Conservation (phyloP, 1,284 basidiomycete species). For the Trichosporon coremiiforme region DNA sequence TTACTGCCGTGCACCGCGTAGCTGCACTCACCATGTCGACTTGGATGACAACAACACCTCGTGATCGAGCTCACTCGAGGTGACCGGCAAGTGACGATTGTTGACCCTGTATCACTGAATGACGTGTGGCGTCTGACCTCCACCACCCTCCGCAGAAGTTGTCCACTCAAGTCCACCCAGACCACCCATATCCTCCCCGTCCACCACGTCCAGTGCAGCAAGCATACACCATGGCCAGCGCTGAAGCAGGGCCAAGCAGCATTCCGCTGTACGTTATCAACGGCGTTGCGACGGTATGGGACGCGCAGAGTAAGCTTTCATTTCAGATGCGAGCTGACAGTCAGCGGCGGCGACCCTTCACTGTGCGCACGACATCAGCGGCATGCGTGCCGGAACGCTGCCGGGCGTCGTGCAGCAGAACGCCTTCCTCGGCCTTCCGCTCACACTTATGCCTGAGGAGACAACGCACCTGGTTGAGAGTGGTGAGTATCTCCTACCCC, state of each 20-base stretch:
- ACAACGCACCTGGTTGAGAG: constrained; percentile 81
- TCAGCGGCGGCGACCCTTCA: constrained; percentile 74
- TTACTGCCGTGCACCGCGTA: not conserved
- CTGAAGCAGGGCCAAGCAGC: constrained; percentile 15
- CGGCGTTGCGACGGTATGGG: constrained; percentile 56
- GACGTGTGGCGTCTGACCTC: constrained; percentile 13
- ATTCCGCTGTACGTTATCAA: constrained; percentile 54
- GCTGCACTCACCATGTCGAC: constrained; percentile 18
- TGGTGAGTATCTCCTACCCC: constrained; percentile 58
- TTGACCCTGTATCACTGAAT: constrained; percentile 15
- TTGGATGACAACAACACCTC: constrained; percentile 9
- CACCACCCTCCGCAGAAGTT: constrained; percentile 16
- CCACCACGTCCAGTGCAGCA: not conserved
- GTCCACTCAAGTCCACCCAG: not conserved
- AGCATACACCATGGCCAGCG: constrained; percentile 20
- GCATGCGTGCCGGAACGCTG: constrained; percentile 83
- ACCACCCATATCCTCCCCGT: too few relatives aligned
- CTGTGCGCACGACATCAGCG: constrained; percentile 77
- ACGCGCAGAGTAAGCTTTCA: constrained; percentile 47
- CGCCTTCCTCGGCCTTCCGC: constrained; percentile 86
- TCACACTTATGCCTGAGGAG: constrained; percentile 88
- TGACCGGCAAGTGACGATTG: constrained; percentile 7
- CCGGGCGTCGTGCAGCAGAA: constrained; percentile 97
- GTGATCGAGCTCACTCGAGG: constrained; percentile 3
- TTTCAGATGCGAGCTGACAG: constrained; percentile 10